These are phyloP conservation scores for Wickerhamiella domercqiae DNA, from an alignment of 805 yeast genomes.

Conservation along the genomic window DNA sequence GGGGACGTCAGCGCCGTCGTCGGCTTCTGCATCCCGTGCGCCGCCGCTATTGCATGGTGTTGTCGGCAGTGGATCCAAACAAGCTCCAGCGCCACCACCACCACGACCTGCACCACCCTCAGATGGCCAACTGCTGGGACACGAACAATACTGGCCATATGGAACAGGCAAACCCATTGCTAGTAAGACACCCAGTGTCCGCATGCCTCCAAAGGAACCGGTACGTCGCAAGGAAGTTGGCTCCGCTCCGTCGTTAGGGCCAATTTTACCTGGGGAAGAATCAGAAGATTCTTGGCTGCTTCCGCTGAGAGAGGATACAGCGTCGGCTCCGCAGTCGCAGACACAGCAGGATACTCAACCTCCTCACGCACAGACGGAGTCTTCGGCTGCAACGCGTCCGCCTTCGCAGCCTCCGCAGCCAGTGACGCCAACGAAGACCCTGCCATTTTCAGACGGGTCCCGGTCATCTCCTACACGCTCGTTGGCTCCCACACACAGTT, in stretches of 20 bases:
- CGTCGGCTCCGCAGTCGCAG: not conserved
- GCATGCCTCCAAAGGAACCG: constrained; percentile 11
- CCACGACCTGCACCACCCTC: not conserved
- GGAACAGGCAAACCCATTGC: constrained; percentile 2
- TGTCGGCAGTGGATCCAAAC: not conserved
- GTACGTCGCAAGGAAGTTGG: constrained; percentile 13
- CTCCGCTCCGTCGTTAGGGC: not conserved
- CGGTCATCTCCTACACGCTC: not conserved
- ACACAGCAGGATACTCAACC: not conserved
- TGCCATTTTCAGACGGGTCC: not conserved
- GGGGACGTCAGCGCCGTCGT: not conserved
- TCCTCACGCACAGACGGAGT: not conserved
- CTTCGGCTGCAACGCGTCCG: too few species aligned
- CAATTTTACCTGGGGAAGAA: not conserved
- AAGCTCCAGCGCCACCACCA: not conserved
- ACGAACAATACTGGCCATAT: constrained; percentile 2
- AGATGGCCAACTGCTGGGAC: not conserved
- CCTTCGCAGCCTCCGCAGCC: not conserved
- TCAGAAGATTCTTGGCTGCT: not conserved
- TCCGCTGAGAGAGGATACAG: not conserved
- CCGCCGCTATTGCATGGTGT: not conserved
- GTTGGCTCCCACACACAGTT: not conserved
- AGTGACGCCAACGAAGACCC: not conserved
- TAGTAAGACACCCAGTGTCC: constrained; percentile 1
- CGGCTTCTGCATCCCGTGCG: not conserved